A percentile compares a stretch with the other conserved stretches of the same genome.
phyloP scores from a whole-genome alignment of 2,329 filamentous ascomycete genomes.

The Arachnomyces sp. region DNA sequence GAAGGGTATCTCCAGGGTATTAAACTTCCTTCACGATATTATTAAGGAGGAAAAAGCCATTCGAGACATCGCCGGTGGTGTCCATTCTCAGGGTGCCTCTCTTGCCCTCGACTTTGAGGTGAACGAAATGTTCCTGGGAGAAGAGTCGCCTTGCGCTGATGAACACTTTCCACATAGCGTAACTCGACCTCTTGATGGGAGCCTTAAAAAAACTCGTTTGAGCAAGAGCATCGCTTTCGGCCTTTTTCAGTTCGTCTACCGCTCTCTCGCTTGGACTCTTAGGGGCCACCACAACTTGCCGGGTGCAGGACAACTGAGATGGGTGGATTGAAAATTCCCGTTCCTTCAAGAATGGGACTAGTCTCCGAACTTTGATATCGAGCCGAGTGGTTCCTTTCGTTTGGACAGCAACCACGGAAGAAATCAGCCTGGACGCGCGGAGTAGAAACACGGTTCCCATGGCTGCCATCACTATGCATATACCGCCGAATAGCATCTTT shows the following conservation, averaged over 20 bases:
- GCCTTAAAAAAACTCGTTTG: constrained; percentile 25
- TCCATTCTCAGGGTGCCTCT: constrained; percentile 31
- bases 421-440: constrained; percentile 51
- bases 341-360: constrained; percentile 31
- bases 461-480: constrained; percentile 52
- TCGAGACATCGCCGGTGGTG: constrained; percentile 27
- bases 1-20: constrained; percentile 5
- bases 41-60: constrained; percentile 27
- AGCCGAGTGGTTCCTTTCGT: constrained; percentile 24
- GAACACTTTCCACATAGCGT: constrained; percentile 24
- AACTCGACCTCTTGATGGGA: constrained; percentile 24
- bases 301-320: constrained; percentile 27
- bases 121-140: constrained; percentile 33
- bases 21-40: constrained; percentile 17
- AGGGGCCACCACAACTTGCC: constrained; percentile 23
- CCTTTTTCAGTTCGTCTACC: constrained; percentile 1
- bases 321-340: constrained; percentile 26
- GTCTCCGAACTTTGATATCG: constrained; percentile 27
- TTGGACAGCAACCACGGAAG: constrained; percentile 47
- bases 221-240: constrained; percentile 10
- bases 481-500: constrained; percentile 47
- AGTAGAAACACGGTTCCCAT: constrained; percentile 54
- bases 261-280: constrained; percentile 9
- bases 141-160: constrained; percentile 30
- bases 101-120: constrained; percentile 28